Conservation (phyloP, 2,329 filamentous ascomycete species). For the Sporothrix sp. region DNA sequence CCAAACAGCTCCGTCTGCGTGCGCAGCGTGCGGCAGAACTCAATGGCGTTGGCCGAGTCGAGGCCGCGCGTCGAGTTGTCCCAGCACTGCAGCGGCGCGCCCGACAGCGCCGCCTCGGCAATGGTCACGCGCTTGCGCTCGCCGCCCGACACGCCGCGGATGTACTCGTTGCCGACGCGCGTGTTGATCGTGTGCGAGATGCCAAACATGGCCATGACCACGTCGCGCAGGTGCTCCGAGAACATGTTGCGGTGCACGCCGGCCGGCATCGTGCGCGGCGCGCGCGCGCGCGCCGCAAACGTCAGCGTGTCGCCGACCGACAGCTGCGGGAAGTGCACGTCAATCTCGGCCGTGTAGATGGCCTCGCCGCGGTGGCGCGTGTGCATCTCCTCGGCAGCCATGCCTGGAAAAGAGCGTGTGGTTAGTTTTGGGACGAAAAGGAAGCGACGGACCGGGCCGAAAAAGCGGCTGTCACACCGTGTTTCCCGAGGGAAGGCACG, state of each 20-base stretch:
- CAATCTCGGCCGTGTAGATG: conserved; percentile 77
- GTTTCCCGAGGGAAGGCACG: background rate
- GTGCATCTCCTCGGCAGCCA: conserved; percentile 65
- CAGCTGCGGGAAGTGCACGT: conserved; percentile 70
- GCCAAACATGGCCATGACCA: conserved; percentile 66
- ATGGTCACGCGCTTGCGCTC: conserved; percentile 61
- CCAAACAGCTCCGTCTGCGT: conserved; percentile 57
- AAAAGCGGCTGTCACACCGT: background rate
- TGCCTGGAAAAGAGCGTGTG: conserved; percentile 32
- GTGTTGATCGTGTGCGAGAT: conserved; percentile 66
- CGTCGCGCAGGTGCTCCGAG: conserved; percentile 56
- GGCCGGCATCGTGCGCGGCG: conserved; percentile 51
- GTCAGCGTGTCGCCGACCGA: conserved; percentile 70
- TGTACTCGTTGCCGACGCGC: conserved; percentile 63
- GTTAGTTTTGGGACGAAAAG: background rate
- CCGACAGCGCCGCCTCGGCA: conserved; percentile 49
- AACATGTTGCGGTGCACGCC: conserved; percentile 41
- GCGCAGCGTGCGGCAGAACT: conserved; percentile 62
- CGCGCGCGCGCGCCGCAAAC: conserved; percentile 63
- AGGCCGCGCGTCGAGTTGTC: conserved; percentile 66
- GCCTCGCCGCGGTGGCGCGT: conserved; percentile 71
- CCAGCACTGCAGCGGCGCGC: conserved; percentile 54
- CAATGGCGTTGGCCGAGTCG: conserved; percentile 65
- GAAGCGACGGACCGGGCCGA: background rate
- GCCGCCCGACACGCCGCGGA: conserved; percentile 65